Conservation (phyloP, 768 basidiomycete species). For the Dioszegia crocea region DNA sequence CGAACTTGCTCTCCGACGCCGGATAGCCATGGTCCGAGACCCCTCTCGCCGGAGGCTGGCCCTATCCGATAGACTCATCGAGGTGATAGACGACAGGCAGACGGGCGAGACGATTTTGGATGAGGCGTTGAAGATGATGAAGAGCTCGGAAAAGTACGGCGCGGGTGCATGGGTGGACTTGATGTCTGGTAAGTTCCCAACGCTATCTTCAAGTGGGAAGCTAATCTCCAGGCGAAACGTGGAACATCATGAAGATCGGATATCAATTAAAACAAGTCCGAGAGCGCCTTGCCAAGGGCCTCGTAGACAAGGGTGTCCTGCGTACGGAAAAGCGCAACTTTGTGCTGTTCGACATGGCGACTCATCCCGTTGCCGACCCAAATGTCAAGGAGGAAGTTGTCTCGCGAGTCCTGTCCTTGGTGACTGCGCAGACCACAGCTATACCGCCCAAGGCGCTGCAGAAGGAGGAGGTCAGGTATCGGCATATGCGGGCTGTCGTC, state of each 20-base stretch:
- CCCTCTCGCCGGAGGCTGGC: conserved; percentile 69
- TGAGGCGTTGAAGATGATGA: conserved; percentile 95
- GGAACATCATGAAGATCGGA: conserved; percentile 99
- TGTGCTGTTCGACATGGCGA: conserved; percentile 98
- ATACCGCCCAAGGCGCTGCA: conserved; percentile 68
- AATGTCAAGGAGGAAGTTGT: conserved; percentile 83
- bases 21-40: conserved; percentile 87
- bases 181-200: conserved; percentile 68
- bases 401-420: conserved; percentile 66
- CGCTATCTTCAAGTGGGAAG: not conserved
- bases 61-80: conserved; percentile 75
- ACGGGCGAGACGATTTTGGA: conserved; percentile 96
- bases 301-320: conserved; percentile 98
- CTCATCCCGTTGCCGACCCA: conserved; percentile 91
- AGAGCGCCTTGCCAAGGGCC: conserved; percentile 90
- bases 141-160: conserved; percentile 66
- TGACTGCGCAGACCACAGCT: conserved; percentile 76
- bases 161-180: conserved; percentile 94
- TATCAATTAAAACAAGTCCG: conserved; percentile 98
- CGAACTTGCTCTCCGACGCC: conserved; percentile 88
- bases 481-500: conserved; percentile 73
- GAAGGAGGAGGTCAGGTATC: conserved; percentile 73
- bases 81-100: conserved; percentile 84
- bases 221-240: conserved; percentile 75
- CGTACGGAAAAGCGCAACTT: conserved; percentile 99